Evolutionary conservation across 352 stramenopile genomes (phyloP), one percentile per base, ranked within the genome.

Genomic region (Globisporangium cederbergense): DNA sequence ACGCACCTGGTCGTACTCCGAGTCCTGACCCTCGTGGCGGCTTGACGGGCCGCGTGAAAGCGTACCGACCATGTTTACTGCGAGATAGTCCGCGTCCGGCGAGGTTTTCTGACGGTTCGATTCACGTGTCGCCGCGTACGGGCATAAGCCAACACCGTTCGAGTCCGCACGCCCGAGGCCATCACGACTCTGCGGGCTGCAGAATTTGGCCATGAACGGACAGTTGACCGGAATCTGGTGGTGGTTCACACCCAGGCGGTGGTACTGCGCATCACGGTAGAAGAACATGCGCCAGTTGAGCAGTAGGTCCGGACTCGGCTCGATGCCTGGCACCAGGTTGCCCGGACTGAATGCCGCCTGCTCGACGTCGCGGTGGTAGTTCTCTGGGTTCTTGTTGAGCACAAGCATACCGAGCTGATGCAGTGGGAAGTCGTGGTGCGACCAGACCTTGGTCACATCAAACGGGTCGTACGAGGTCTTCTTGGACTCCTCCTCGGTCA

Each of bases 331-430:
- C 53, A 98, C 81, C 66, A 98, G 80, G 66, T 97, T 85, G 22
- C 83, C 81, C 22, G 92, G 92, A 4, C 82, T 84, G 75, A 98
- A 97, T 4, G 91, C 91, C 7, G 96, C 66, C 63, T 98, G 92
- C 74, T 98, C 92, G 13, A 97, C 81, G 70, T 98, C 88, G 13
- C 86, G 86, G 66, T 97, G 96, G 76, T 97, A 98, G 72, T 98
- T 97, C 45, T 81, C 76, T 30, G 92, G 91, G 68, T 98, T 98
- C 38, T 83, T 75, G 76, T 98, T 97, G 3, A 98, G 78, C 30
- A 96, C 89, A 40, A 98, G 73, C 11, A 75, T 63, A 2, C 92
- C 92, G n/a, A 98, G 76, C 70, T 97, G 81, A 53, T 83, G 78
- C 20, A 97, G 82, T 10, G 92, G 91, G 62, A 91, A 97, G 10